phyloP scores from a whole-genome alignment of 768 basidiomycete species.

The Amanita inopinata region DNA sequence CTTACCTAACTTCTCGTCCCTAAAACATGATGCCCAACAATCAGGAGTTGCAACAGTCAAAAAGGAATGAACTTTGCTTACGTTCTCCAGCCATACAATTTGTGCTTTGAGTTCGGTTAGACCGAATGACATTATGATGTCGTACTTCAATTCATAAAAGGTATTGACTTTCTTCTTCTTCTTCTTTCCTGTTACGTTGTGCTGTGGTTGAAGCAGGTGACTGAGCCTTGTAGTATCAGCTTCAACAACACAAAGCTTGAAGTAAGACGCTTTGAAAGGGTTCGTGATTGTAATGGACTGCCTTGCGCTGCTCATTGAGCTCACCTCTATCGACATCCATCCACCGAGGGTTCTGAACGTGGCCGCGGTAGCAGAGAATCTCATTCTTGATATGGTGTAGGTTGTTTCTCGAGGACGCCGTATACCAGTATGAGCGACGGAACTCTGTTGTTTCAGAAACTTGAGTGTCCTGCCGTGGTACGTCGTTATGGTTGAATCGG shows the following conservation, averaged over 20 bases:
- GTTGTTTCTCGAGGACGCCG: constrained; percentile 3
- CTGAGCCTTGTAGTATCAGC: constrained; percentile 11
- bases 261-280: constrained; percentile 7
- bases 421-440: constrained; percentile 12
- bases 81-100: constrained; percentile 15
- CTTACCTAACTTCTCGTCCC: constrained; percentile 9
- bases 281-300: too few species aligned
- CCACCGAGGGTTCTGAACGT: constrained; percentile 15
- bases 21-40: not conserved
- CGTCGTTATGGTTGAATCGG: not conserved
- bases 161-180: constrained; percentile 1
- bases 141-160: constrained; percentile 14
- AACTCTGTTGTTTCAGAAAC: constrained; percentile 19
- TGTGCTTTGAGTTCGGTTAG: constrained; percentile 17
- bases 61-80: constrained; percentile 5
- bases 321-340: constrained; percentile 17
- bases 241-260: constrained; percentile 10
- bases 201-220: not conserved
- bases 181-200: not conserved
- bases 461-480: constrained; percentile 25
- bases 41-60: not conserved
- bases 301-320: constrained; percentile 4
- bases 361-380: constrained; percentile 19
- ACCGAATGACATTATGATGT: constrained; percentile 15
- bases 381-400: constrained; percentile 9